phyloP scores from a whole-genome alignment of 257 asterid species.

The Solanum pennellii region DNA sequence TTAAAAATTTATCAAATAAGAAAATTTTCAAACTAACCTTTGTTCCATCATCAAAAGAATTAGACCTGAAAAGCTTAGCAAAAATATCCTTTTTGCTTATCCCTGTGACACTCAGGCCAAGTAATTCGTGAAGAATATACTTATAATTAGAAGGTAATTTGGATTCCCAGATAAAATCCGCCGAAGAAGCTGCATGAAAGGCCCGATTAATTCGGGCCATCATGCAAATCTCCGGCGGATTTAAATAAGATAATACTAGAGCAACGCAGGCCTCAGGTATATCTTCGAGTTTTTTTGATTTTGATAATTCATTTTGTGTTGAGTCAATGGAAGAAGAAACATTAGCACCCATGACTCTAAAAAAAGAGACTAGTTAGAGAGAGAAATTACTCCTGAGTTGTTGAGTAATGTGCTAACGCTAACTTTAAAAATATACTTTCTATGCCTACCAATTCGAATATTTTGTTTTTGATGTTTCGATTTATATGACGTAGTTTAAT shows the following conservation, averaged over 20 bases:
- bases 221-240: conserved; percentile 73
- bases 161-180: conserved; percentile 75
- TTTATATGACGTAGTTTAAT: too few relatives aligned
- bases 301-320: conserved; percentile 3
- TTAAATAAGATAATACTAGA: conserved; percentile 46
- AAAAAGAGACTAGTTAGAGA: not conserved
- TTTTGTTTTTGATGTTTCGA: not conserved
- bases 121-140: conserved; percentile 28
- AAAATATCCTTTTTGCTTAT: conserved; percentile 49
- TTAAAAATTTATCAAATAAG: too few relatives aligned
- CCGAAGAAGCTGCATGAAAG: conserved; percentile 68
- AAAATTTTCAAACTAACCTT: conserved; percentile 31
- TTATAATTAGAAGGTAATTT: conserved; percentile 53
- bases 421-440: not conserved
- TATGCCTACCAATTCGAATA: not conserved
- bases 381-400: not conserved
- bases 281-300: conserved; percentile 49
- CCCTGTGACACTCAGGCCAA: conserved; percentile 12
- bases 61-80: conserved; percentile 38
- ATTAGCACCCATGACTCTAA: conserved; percentile 47
- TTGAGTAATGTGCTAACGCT: not conserved
- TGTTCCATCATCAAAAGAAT: conserved; percentile 47
- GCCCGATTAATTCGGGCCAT: conserved; percentile 58
- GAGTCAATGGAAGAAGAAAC: conserved; percentile 24
- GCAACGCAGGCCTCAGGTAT: conserved; percentile 84